Base-by-base conservation (phyloP, 2,329 filamentous ascomycete genomes). In the Coccinonectria pachysandricola region DNA sequence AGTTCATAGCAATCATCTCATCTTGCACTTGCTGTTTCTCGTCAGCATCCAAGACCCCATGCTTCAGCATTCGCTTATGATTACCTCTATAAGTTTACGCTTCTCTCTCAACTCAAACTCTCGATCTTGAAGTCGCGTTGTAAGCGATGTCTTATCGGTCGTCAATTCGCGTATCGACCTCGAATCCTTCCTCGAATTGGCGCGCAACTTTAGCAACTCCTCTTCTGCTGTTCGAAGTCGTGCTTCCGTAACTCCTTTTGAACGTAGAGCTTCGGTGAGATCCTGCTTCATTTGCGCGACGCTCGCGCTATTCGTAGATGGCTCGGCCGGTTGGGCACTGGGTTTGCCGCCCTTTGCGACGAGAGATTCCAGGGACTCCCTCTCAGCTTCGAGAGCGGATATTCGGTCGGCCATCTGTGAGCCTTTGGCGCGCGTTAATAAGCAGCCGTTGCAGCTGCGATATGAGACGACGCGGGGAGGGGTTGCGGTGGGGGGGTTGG, bases 91-190 rank as follows among this genome's bases (percentile, higher is more conserved):
- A 38, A 95, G 60, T 51, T 87, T 84, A 16, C 76, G 75, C 62
- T 95, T 95, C 32, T 76, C 83, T 30, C 68, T 71, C 16, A 95
- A 57, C 61, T 96, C 91, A 44, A 92, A 83, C 35, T 92, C 84
- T 15, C 81, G 65, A 52, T 95, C 88, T 37, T 72, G 76, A 20
- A 93, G 59, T 36, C 77, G 77, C 21, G 74, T 67, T 25, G 71
- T 64, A 11, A 91, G 59, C 3, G 64, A 55, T 11, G 67, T 63
- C 17, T 73, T 70, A 43, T 86, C 76, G 13, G 63, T 58, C 12
- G 74, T 70, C 11, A 92, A 59, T 12, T 68, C 60, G 10, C 63
- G 59, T 26, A 94, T 66, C 11, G 66, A 64, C 40, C 66, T 69
- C 6, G 60, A 54, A 31, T 88, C 78, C n/a, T 62, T 57, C 22